These are phyloP conservation scores for Aspergillus texensis DNA, from an alignment of 2,329 filamentous ascomycete species.

Conservation along the genomic window DNA sequence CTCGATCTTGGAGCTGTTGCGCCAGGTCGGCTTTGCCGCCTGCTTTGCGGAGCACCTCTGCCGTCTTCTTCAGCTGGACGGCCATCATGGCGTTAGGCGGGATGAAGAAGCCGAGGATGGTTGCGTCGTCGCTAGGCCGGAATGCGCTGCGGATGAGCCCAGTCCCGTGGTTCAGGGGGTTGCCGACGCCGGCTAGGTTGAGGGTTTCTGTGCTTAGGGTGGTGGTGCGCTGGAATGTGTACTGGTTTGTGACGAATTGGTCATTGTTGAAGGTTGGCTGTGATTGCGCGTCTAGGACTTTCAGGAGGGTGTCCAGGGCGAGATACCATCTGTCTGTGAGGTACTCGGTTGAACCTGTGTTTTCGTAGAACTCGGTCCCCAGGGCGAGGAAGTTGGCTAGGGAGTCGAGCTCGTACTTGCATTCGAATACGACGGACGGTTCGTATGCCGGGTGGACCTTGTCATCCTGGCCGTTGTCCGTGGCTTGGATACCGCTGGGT, in stretches of 20 bases:
- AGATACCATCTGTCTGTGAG: conserved; percentile 75
- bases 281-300: conserved; percentile 77
- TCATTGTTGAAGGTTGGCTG: conserved; percentile 78
- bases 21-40: conserved; percentile 57
- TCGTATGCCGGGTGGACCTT: conserved; percentile 85
- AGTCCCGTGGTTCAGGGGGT: conserved; percentile 82
- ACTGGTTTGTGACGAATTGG: conserved; percentile 70
- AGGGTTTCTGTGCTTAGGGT: conserved; percentile 87
- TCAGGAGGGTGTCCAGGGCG: conserved; percentile 74
- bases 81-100: conserved; percentile 96
- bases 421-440: conserved; percentile 85
- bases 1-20: conserved; percentile 56
- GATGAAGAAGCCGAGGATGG: conserved; percentile 91
- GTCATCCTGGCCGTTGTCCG: conserved; percentile 80
- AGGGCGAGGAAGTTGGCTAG: conserved; percentile 87
- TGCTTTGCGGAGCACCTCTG: conserved; percentile 66
- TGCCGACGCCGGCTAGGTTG: conserved; percentile 79
- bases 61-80: conserved; percentile 77
- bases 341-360: conserved; percentile 77
- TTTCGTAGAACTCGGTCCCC: conserved; percentile 80
- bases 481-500: conserved; percentile 72
- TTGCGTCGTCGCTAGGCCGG: conserved; percentile 91
- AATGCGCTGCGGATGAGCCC: conserved; percentile 90
- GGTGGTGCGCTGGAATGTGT: conserved; percentile 84
- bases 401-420: conserved; percentile 98